phyloP scores from a whole-genome alignment of 2,329 filamentous ascomycete species.

The Dactylellina sp. region DNA sequence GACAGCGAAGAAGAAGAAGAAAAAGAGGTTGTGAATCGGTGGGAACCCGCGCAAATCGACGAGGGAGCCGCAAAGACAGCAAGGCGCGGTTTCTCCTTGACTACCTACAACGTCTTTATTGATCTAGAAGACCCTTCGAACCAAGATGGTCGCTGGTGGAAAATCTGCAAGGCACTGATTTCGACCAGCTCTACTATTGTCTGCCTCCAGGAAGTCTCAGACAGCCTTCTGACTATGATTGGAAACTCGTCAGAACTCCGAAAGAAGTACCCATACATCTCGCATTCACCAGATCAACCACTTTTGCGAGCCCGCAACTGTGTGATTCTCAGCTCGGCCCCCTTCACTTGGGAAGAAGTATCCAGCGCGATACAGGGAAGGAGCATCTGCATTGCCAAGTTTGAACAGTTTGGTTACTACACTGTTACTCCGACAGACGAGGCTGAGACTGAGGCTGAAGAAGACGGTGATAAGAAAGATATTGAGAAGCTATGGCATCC shows the following conservation, averaged over 20 bases:
- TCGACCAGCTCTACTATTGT: constrained; percentile 63
- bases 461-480: no score
- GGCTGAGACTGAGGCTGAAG: constrained; percentile 60
- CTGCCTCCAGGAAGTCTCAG: constrained; percentile 73
- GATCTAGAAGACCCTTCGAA: constrained; percentile 63
- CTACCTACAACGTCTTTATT: constrained; percentile 66
- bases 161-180: constrained; percentile 62
- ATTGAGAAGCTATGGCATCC: constrained; percentile 62
- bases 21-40: constrained; percentile 58
- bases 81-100: constrained; percentile 61
- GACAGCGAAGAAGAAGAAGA: constrained; percentile 59
- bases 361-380: constrained; percentile 71
- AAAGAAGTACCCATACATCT: constrained; percentile 69
- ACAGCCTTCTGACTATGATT: constrained; percentile 72
- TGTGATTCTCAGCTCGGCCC: constrained; percentile 67
- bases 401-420: constrained; percentile 62
- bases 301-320: constrained; percentile 73
- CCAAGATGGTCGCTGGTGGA: constrained; percentile 62
- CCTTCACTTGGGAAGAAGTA: constrained; percentile 71
- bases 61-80: constrained; percentile 21
- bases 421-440: background rate
- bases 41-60: constrained; percentile 49
- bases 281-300: constrained; percentile 71
- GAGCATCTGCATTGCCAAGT: constrained; percentile 68
- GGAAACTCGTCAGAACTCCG: constrained; percentile 67